Evolutionary conservation across 352 stramenopile species (phyloP).

Genomic region (Phytophthora megakarya): DNA sequence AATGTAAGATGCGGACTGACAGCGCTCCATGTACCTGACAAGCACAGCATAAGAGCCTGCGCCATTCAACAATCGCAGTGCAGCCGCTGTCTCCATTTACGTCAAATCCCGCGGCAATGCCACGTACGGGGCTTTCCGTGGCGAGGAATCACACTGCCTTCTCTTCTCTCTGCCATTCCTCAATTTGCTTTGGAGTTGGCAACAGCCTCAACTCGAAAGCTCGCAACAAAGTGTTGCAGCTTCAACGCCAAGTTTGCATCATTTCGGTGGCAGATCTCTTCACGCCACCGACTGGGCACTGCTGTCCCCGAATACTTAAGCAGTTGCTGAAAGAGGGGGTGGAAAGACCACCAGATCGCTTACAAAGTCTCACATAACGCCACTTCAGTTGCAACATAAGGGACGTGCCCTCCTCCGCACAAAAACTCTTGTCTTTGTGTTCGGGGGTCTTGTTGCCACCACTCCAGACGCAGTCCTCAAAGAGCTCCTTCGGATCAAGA

Average conservation of each 20-base stretch:
- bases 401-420: slow-evolving; percentile 32
- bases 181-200: slow-evolving; percentile 15
- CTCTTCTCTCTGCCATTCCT: slow-evolving; percentile 15
- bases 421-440: slow-evolving; percentile 37
- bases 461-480: slow-evolving; percentile 40
- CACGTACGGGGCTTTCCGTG: neutral
- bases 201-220: neutral
- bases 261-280: slow-evolving; percentile 17
- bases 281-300: slow-evolving; percentile 8
- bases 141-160: neutral
- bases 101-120: slow-evolving; percentile 33
- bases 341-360: slow-evolving; percentile 20
- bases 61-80: slow-evolving; percentile 43
- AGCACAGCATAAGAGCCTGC: neutral
- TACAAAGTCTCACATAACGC: slow-evolving; percentile 11
- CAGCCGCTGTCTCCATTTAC: slow-evolving; percentile 3
- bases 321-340: slow-evolving; percentile 25
- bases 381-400: slow-evolving; percentile 14
- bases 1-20: slow-evolving; percentile 3
- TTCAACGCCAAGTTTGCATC: neutral
- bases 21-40: neutral
- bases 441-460: slow-evolving; percentile 25
- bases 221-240: neutral
- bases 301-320: slow-evolving; percentile 1
- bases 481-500: slow-evolving; percentile 40